Evolutionary conservation across 1,139 yeast genomes (phyloP), one percentile per base, ranked within the genome.

Genomic region (Candida neerlandica): DNA sequence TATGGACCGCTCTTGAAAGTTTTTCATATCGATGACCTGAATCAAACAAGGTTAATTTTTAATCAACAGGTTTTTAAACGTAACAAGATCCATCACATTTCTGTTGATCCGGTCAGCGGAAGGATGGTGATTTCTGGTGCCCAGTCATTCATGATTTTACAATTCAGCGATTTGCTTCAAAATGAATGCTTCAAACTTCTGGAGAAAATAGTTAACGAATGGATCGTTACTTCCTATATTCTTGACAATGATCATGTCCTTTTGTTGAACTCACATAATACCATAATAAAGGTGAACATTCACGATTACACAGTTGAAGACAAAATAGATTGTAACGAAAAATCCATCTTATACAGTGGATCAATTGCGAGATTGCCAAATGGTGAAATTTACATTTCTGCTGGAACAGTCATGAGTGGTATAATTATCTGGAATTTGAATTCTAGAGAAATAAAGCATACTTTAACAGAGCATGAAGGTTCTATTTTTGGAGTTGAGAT

Each of bases 321-420:
- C 10, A 77, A 74, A 19, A 72, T 75, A 32, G 74, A 80, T 18
- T 83, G 87, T 58, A 78, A 79, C 16, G 96, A 90, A 65, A 85
- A 87, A 58, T 88, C 97, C 4, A 86, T 94, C 41, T 74, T 94
- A 41, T 94, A 94, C 63, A 88, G 96, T 15, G 98, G 98, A 0
- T 77, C 90, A 1, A 79, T 94, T 37, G 75, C 77, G 49, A 79
- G 82, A 0, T 53, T 75, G 6, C 58, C 66, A 1, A 63, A 64
- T n/a, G 71, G 68, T 9, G 68, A 69, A 41, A 80, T 85, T 0
- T 63, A 78, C 11, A 74, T 90, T 11, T 90, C 90, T 23, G 92
- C 97, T 0, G 98, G 98, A 21, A 94, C 99, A 0, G 97, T 94
- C 1, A 85, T 92, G 85, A 85, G 86, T 46, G 97, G 97, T 2